Evolutionary conservation across 208 protist species (phyloP), one percentile per base, ranked within the genome.

Genomic region (Crithidia acanthocephali): DNA sequence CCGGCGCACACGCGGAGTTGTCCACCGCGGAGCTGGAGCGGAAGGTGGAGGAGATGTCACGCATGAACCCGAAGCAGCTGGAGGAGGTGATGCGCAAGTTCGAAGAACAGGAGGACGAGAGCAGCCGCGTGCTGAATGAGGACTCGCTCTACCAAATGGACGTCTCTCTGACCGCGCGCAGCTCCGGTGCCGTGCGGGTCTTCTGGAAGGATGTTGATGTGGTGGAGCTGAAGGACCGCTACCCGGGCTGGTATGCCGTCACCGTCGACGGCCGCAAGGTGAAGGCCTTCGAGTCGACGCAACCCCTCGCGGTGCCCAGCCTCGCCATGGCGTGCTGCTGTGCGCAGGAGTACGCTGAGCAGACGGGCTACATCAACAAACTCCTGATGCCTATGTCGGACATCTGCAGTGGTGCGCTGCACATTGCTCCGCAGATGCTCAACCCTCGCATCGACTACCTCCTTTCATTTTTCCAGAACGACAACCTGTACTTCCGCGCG

Each of bases 121-220:
- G 85, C 58, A 91, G 85, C 64, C 81, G 83, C 27, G 87, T 94
- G 53, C 86, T 97, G 22, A 76, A 67, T 56, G 86, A 95, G 61
- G 92, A 97, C 74, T 90, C 88, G 53, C 76, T 97, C 20, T 95
- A 95, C 58, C 92, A 97, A 74, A 95, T 97, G 90, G 92, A 97
- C 44, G 87, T 97, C 6, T 97, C 92, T 3, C 74, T 94, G 33
- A 85, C 85, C 62, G 76, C 88, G 30, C 87, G 87, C 55, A 80
- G 76, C 57, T 48, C 62, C 20, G 77, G 84, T 27, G 93, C 81
- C 15, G 82, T 88, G 33, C 90, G 90, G 23, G 90, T 95, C 32
- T 97, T 97, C 68, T 97, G 90, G 88, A 93, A 86, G 56, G 87
- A 94, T 56, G 93, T 97, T 16, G 86, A 89, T 40, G 90, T 97